phyloP scores from a whole-genome alignment of 139 green algal genomes.

The Chlamydomonas sp. region DNA sequence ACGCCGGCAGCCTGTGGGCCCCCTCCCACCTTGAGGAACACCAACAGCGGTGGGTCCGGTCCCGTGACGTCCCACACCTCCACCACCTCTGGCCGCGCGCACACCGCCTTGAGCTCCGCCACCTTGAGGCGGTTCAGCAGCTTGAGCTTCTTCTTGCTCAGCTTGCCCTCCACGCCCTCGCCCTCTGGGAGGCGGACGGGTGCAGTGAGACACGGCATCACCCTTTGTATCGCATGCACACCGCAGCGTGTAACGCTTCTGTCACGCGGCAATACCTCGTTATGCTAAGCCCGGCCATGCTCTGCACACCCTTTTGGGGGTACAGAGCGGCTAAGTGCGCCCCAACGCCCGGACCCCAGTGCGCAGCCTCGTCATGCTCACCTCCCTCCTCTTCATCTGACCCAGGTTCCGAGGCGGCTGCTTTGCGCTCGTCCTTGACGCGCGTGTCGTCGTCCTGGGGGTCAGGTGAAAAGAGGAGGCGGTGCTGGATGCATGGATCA shows the following conservation, averaged over 20 bases:
- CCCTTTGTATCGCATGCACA: neutral
- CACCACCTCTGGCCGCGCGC: conserved; percentile 91
- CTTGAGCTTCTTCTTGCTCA: conserved; percentile 89
- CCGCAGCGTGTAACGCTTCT: too few relatives aligned
- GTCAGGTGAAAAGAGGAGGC: too few relatives aligned
- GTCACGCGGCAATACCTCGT: too few relatives aligned
- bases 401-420: too few relatives aligned
- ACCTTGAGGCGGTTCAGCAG: conserved; percentile 82
- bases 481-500: too few relatives aligned
- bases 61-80: conserved; percentile 98
- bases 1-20: too few relatives aligned
- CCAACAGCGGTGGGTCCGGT: conserved; percentile 90
- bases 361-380: conserved; percentile 36
- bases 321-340: neutral
- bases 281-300: too few relatives aligned
- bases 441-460: too few relatives aligned
- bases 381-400: too few relatives aligned
- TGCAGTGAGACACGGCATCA: neutral
- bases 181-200: neutral
- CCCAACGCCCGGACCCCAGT: neutral
- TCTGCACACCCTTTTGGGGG: too few relatives aligned
- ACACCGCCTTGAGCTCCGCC: conserved; percentile 93
- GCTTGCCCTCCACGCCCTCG: conserved; percentile 34
- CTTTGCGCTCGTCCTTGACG: too few relatives aligned
- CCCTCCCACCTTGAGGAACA: conserved; percentile 90